A percentile compares a stretch with the other conserved stretches of the same genome.
Conservation (phyloP, 495 filamentous ascomycete species). For the Lasiosphaeria miniovina region DNA sequence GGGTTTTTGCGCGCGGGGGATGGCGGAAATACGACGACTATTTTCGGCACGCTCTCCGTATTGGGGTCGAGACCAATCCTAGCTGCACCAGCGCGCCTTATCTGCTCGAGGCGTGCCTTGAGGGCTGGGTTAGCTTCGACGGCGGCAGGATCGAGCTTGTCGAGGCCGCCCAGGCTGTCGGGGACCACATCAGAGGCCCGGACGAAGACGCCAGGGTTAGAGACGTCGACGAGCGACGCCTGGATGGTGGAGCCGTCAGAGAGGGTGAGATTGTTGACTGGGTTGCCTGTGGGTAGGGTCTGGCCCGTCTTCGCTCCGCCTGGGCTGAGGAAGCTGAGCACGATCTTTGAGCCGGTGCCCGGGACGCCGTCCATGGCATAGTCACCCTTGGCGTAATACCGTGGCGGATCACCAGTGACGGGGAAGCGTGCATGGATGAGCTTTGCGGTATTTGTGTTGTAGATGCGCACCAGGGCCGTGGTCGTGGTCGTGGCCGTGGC, state of each 20-base stretch:
- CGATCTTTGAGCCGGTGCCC: constrained; percentile 54
- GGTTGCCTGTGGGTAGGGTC: constrained; percentile 61
- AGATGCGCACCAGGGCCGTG: constrained; percentile 35
- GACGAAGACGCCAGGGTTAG: constrained; percentile 67
- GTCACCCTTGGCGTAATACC: constrained; percentile 43
- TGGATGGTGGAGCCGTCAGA: constrained; percentile 52
- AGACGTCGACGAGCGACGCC: constrained; percentile 53
- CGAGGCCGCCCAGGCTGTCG: constrained; percentile 37
- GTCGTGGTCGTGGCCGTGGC: constrained; percentile 23
- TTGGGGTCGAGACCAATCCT: constrained; percentile 61
- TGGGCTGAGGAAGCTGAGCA: constrained; percentile 62
- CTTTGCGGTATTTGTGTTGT: constrained; percentile 52
- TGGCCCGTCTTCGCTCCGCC: constrained; percentile 66
- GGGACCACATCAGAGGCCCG: constrained; percentile 51
- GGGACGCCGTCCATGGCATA: constrained; percentile 68
- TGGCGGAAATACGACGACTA: constrained; percentile 56
- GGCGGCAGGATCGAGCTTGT: constrained; percentile 51
- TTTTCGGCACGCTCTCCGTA: constrained; percentile 62
- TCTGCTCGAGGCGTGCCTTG: constrained; percentile 54
- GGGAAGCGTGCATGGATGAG: constrained; percentile 46
- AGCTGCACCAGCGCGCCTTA: constrained; percentile 57
- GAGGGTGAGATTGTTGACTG: constrained; percentile 51
- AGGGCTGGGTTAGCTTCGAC: constrained; percentile 48
- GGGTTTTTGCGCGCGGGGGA: constrained; percentile 14
- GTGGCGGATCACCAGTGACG: constrained; percentile 45